A percentile compares a stretch with the other conserved stretches of the same genome.
Evolutionary conservation across 208 protist species (phyloP).

Genomic region (Herpetomonas tarakana): DNA sequence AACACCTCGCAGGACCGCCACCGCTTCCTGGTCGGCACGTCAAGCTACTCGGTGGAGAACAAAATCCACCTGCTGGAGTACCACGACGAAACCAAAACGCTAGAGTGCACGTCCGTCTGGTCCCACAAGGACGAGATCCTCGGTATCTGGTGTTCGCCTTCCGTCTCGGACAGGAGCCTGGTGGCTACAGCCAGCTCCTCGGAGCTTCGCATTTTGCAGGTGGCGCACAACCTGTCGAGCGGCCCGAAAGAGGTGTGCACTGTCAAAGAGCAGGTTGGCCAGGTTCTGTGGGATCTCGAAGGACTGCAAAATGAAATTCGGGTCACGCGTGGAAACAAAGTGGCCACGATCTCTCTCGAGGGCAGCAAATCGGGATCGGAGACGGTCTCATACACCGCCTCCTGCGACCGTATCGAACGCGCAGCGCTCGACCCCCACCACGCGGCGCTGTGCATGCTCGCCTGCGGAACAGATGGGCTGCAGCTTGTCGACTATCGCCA

Average conservation of each 20-base stretch:
- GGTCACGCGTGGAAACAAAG: slow-evolving; percentile 16
- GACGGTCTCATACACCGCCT: slow-evolving; percentile 22
- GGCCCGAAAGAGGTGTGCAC: slow-evolving; percentile 37
- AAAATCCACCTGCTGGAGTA: slow-evolving; percentile 79
- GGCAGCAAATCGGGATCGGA: slow-evolving; percentile 35
- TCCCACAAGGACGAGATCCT: slow-evolving; percentile 46
- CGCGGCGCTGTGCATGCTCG: slow-evolving; percentile 44
- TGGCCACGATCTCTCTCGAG: slow-evolving; percentile 35
- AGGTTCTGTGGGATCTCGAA: slow-evolving; percentile 78
- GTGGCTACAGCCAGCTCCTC: slow-evolving; percentile 31
- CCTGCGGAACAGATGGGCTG: slow-evolving; percentile 38
- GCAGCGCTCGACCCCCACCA: slow-evolving; percentile 78
- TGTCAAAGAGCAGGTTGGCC: slow-evolving; percentile 18
- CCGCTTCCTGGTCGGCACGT: slow-evolving; percentile 70
- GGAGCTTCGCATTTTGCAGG: slow-evolving; percentile 26
- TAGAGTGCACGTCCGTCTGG: slow-evolving; percentile 69
- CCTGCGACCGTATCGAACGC: slow-evolving; percentile 19
- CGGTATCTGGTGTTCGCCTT: slow-evolving; percentile 67
- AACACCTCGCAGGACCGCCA: slow-evolving; percentile 37
- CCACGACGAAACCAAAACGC: slow-evolving; percentile 48
- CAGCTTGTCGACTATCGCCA: slow-evolving; percentile 57
- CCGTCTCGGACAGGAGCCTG: slow-evolving; percentile 34
- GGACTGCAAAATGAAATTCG: slow-evolving; percentile 70
- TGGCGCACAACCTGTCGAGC: slow-evolving; percentile 32
- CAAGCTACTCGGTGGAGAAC: slow-evolving; percentile 41